Base-by-base conservation (phyloP, 2,329 filamentous ascomycete genomes). In the Beauveria varroae region DNA sequence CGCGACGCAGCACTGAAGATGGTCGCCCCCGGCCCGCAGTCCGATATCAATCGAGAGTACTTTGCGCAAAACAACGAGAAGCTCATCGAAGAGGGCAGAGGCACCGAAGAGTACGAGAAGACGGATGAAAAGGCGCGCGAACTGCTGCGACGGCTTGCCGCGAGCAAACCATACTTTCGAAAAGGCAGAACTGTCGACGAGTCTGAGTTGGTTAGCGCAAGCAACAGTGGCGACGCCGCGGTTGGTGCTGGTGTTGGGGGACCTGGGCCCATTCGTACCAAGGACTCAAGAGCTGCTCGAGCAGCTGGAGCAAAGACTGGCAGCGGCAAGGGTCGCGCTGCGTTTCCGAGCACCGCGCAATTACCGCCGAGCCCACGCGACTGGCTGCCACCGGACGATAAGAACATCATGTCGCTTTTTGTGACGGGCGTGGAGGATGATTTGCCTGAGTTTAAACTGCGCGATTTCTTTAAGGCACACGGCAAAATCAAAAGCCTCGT, bases 61-160 rank as follows among this genome's bases (percentile, higher is more conserved):
- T 99, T 96, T 74, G 95, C 95, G 16, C 95, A 99, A 73, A 95
- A 98, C 72, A 93, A 98, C 74, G 93, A 98, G 77, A 90, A 88
- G 70, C 91, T 96, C 64, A 92, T 99, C 55, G 93, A 98, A 70
- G 93, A 98, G 67, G 95, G 95, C 2, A 82, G 90, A 65, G 89
- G 87, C 18, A 81, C 91, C 9, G 95, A 98, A 71, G 92, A 90
- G 66, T 98, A 97, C 71, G 92, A 96, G 65, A 96, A 97, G 81
- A 95, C 93, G 1, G 95, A 99, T 69, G 93, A 98, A 71, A 98
- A 98, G 75, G 95, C 93, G 3, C 84, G 93, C 62, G 95, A 99
- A 67, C 78, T 99, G 14, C 74, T 99, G 63, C 83, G 91, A 65
- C 82, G 91, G 59, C 77, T 99, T 50, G 96, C 96, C 5, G 89